Evolutionary conservation across 352 stramenopile species (phyloP), one percentile per base, ranked within the genome.

Genomic region (Phytophthora europaea): DNA sequence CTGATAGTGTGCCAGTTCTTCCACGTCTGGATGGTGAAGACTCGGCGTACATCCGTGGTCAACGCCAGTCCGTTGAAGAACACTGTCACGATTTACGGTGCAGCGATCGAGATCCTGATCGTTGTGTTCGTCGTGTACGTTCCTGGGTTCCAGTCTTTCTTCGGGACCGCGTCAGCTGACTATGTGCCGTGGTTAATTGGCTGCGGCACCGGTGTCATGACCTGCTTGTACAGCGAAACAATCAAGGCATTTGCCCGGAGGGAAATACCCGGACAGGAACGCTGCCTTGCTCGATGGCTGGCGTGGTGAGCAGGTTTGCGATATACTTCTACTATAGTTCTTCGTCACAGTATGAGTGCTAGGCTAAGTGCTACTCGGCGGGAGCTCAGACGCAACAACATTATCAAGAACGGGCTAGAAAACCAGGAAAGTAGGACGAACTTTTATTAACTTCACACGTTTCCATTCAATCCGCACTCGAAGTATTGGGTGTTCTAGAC

Each of bases 1-100:
- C 80, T 96, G 57, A 75, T 96, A 2, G 70, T 95, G 34, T 87
- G 90, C 40, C 92, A 97, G 72, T 95, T 91, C 67, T 91, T 88
- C 47, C 85, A 96, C 71, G 73, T 97, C 15, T 82, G 95, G 64
- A 83, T 96, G 64, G 94, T 78, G 67, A 97, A 97, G 85, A 97
- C 92, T 22, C 80, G 92, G 15, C 90, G 87, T 63, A 74, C 88
- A 26, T 94, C 83, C 1, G 82, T 97, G 58, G 67, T 80, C 47
- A 78, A 85, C 20, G 85, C 96, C 60, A 81, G 91, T 26, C 71
- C 97, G 65, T 80, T 84, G 38, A 96, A 95, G 76, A 89, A 82
- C 36, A 70, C 82, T 2, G 90, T 97, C 69, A 95, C 94, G 55
- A 89, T 97, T 33, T 87, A 82, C 56, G 79, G 82, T 13, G 73